Conservation (phyloP, 148 eudicot species). For the Chenopodium quinoa region DNA sequence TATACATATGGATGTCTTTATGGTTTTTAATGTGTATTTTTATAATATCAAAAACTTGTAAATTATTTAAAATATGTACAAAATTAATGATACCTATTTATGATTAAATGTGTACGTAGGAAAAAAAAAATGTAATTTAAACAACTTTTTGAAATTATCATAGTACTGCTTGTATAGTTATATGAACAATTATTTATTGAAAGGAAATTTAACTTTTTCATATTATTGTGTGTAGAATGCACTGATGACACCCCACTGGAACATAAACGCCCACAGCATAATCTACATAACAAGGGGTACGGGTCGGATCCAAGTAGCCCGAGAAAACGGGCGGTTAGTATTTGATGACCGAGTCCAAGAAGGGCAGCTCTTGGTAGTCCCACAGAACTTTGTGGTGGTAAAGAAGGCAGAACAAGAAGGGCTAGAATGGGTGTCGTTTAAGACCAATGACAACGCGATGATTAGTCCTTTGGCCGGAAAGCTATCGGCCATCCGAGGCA, state of each 20-base stretch:
- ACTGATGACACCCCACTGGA: conserved; percentile 50
- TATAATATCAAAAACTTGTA: too few relatives aligned
- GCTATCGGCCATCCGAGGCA: conserved; percentile 38
- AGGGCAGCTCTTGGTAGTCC: conserved; percentile 57
- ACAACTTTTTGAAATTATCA: too few relatives aligned
- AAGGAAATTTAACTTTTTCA: not conserved
- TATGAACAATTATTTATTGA: too few relatives aligned
- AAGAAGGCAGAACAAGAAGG: conserved; percentile 53
- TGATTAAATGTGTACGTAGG: too few relatives aligned
- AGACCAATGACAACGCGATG: conserved; percentile 50
- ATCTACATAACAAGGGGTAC: conserved; percentile 45
- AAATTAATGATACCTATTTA: too few relatives aligned
- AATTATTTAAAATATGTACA: too few relatives aligned
- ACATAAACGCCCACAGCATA: conserved; percentile 50
- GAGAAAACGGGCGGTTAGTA: conserved; percentile 27
- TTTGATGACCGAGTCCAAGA: conserved; percentile 41
- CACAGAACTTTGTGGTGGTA: conserved; percentile 50
- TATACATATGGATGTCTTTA: too few relatives aligned
- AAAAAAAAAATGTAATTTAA: too few relatives aligned
- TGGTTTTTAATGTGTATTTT: too few relatives aligned
- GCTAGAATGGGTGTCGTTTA: conserved; percentile 51
- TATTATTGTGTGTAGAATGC: conserved; percentile 41
- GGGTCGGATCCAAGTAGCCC: conserved; percentile 46
- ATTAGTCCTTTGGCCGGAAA: conserved; percentile 40
- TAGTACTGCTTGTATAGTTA: too few relatives aligned